Evolutionary conservation across 2,329 filamentous ascomycete genomes (phyloP).

Genomic region (Penicillium sp.): DNA sequence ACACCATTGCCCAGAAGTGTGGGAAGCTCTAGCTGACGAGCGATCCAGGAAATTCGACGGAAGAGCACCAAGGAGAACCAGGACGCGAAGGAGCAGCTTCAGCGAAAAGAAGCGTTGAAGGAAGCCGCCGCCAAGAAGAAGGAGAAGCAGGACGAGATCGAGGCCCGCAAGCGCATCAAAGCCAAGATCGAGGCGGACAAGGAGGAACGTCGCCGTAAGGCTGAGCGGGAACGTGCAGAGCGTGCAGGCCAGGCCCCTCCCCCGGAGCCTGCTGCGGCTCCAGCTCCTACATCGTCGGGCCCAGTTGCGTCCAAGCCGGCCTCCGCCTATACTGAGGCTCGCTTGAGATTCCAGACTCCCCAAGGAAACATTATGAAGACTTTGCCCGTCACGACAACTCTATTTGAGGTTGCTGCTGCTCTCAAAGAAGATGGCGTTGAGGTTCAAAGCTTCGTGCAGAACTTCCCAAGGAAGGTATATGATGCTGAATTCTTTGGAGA

Average conservation of each 20-base stretch:
- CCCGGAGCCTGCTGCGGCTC: slow-evolving; percentile 46
- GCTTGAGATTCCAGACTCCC: slow-evolving; percentile 75
- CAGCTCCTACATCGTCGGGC: slow-evolving; percentile 45
- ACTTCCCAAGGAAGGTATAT: slow-evolving; percentile 82
- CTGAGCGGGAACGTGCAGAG: slow-evolving; percentile 79
- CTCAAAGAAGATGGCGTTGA: slow-evolving; percentile 69
- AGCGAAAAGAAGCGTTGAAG: slow-evolving; percentile 86
- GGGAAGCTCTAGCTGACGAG: neutral
- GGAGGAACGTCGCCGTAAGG: slow-evolving; percentile 79
- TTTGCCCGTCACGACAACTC: slow-evolving; percentile 80
- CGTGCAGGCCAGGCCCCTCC: slow-evolving; percentile 69
- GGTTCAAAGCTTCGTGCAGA: slow-evolving; percentile 77
- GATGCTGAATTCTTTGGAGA: slow-evolving; percentile 75
- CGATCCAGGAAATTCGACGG: slow-evolving; percentile 62
- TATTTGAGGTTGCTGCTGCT: slow-evolving; percentile 85
- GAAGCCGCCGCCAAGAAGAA: slow-evolving; percentile 80
- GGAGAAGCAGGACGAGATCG: slow-evolving; percentile 82
- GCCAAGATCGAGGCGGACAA: slow-evolving; percentile 95
- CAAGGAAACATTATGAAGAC: slow-evolving; percentile 81
- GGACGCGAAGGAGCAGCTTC: slow-evolving; percentile 83
- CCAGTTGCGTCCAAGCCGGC: slow-evolving; percentile 60
- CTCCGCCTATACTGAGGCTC: slow-evolving; percentile 73
- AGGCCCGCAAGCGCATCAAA: slow-evolving; percentile 84
- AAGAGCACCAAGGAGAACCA: slow-evolving; percentile 89
- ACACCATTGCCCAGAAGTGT: neutral